Evolutionary conservation across 129 eudicot species (phyloP), one percentile per base, ranked within the genome.

Genomic region (Flaveria brownii): DNA sequence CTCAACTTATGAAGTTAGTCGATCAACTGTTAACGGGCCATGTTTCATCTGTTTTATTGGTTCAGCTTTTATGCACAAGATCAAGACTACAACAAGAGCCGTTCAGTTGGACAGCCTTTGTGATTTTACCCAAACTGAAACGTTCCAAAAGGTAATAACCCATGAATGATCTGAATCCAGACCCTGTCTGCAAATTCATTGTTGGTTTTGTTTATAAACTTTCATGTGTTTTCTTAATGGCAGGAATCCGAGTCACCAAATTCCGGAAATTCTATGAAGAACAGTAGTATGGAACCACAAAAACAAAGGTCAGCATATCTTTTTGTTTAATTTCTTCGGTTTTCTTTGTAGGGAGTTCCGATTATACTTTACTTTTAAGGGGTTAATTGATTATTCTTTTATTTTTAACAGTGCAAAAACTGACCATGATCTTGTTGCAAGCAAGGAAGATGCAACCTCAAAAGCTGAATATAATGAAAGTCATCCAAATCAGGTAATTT

Each of bases 1-100:
- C 3, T 26, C 30, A 26, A 26, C 30, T 26, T 26, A 26, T 26
- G 30, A 26, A 26, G 30, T 26, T 26, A 26, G 30, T 26, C 30
- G 30, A 26, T 26, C 33, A 28, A 28, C 33, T 28, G 33, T 28
- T 28, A 4, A 28, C 33, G 5, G 33, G 33, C 3, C 5, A 28
- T 57, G 68, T 52, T 77, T 61, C 52, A 63, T 65, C 9, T 36
- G 45, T 47, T 23, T 72, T 26, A 26, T 26, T 45, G 63, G 0
- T 76, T 39, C 90, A 94, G 98, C 98, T 73, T 87, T 85, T 81
- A 87, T 94, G 91, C 86, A 86, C 26, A 87, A 86, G 90, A 88
- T 94, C 62, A 91, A 85, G 86, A 85, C 93, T 23, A 77, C 59
- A 71, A 84, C 59, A 71, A 84, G 98, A 83, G 59, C 86, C 2